These are phyloP conservation scores for Annona cherimola DNA, from an alignment of 164 flowering plant species.

Conservation along the genomic window DNA sequence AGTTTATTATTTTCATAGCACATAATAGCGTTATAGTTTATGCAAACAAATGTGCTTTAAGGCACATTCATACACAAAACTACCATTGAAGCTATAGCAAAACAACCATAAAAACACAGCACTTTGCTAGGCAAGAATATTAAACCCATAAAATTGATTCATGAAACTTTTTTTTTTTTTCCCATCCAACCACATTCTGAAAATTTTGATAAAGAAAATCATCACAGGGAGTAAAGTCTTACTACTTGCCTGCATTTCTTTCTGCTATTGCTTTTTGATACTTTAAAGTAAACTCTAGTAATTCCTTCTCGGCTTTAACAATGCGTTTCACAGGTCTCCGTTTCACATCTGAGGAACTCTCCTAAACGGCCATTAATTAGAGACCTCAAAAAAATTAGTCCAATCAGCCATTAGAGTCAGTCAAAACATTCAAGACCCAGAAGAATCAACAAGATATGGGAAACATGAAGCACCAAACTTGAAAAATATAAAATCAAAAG, in stretches of 20 bases:
- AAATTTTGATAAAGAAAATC: neutral
- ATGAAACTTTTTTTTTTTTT: neutral
- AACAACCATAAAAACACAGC: neutral
- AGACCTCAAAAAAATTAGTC: neutral
- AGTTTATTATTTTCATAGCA: too few species aligned
- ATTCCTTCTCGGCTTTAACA: constrained; percentile 73
- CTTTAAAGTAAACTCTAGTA: constrained; percentile 76
- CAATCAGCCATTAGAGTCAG: neutral
- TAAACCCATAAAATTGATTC: neutral
- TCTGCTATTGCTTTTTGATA: constrained; percentile 88
- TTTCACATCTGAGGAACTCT: constrained; percentile 52
- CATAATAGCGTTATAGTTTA: neutral
- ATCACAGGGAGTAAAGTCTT: neutral
- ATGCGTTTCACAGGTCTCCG: constrained; percentile 65
- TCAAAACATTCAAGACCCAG: neutral
- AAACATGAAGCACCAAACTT: neutral
- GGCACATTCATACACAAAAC: neutral
- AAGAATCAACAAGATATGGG: neutral
- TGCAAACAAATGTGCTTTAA: neutral
- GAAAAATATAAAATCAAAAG: neutral
- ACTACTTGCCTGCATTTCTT: constrained; percentile 71
- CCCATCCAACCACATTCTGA: neutral
- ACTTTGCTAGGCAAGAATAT: neutral
- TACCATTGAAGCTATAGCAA: neutral
- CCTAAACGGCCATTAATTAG: constrained; percentile 32